Evolutionary conservation across 2,329 filamentous ascomycete genomes (phyloP), one percentile per base, ranked within the genome.

Genomic region (Nannizzia gypsea): DNA sequence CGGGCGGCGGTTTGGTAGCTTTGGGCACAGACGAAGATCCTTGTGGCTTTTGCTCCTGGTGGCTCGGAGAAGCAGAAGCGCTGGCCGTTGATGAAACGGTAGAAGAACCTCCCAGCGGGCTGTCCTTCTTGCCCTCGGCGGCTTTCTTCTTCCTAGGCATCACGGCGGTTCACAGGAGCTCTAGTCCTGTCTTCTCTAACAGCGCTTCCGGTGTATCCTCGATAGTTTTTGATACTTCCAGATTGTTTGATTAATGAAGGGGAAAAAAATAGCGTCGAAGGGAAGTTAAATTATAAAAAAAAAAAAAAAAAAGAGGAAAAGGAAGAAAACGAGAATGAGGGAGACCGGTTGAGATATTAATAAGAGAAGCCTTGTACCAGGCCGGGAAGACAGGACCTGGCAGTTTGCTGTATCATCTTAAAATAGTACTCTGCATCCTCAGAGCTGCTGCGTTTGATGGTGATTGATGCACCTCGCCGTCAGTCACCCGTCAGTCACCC

Each of bases 71-170:
- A 22, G 54, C 54, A 31, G 34, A 13, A 56, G 20, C 54, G 22
- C 4, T 17, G 22, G 17, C 54, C 13, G 31, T 34, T 31, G 38
- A 15, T 4, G 13, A 15, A 42, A 13, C 38, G n/a, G 15, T 11
- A 42, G n/a, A 17, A 42, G 15, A 5, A 15, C 31, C 31, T 8
- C 31, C 31, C 9, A 3, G 38, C 15, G 38, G 38, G 15, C 54
- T 57, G 26, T 63, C 42, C 24, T 56, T 28, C 48, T 55, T 56
- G 20, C 22, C 48, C 58, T 59, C 48, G 28, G 28, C 60, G 38
- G 64, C 62, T 54, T 64, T 64, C 60, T 63, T 65, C 60, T 61
- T 64, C 55, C 48, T 63, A 17, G 64, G 56, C 64, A 65, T 65
- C 13, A 36, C 59, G 57, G 24, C 48, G 48, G 6, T n/a, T 24